Evolutionary conservation across 2,329 filamentous ascomycete genomes (phyloP), one percentile per base, ranked within the genome.

Genomic region (Talaromyces sp.): DNA sequence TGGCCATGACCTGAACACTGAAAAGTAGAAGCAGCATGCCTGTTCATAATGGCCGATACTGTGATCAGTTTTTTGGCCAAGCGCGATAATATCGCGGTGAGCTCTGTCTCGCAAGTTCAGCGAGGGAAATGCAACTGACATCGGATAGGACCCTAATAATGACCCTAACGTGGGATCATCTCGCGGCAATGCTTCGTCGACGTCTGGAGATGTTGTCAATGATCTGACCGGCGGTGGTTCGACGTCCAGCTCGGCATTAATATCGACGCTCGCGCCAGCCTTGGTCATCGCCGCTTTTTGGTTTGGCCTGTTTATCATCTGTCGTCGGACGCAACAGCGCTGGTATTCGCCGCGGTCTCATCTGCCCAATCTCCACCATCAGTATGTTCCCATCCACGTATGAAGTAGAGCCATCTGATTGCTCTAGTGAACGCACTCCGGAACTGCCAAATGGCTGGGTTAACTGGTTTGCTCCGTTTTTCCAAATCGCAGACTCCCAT

Each of bases 401-500:
- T 43, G 38, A 27, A 4, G 2, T 10, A 27, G 48, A 19, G 8
- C 0, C 17, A 27, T 38, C 54, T 59, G 17, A 32, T 12, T 10
- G 7, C 26, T 14, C 9, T 32, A 77, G 74, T 68, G 75, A 82
- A 62, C 75, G 76, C 64, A 82, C 76, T 54, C 82, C 82, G 21
- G 72, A 79, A 32, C 65, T 79, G 9, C 76, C 76, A 2, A 70
- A 70, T 1, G 79, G 81, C 48, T 73, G 82, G 61, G 70, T 85
- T 54, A 81, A 81, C 64, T 86, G 83, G 83, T 77, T 85, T 56
- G 66, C 75, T 2, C 69, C 80, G 0, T 83, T 85, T 67, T 75
- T 79, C 57, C 76, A 77, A 50, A 79, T 86, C 10, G 79, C 83
- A 6, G 92, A 97, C 72, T 85, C 86, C 24, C 89, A 90, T 70